Percentiles rank a stretch among this genome's conserved stretches.
These are phyloP conservation scores for Fusarium fujikuroi DNA, from an alignment of 2,329 filamentous ascomycete species.

Conservation along the genomic window DNA sequence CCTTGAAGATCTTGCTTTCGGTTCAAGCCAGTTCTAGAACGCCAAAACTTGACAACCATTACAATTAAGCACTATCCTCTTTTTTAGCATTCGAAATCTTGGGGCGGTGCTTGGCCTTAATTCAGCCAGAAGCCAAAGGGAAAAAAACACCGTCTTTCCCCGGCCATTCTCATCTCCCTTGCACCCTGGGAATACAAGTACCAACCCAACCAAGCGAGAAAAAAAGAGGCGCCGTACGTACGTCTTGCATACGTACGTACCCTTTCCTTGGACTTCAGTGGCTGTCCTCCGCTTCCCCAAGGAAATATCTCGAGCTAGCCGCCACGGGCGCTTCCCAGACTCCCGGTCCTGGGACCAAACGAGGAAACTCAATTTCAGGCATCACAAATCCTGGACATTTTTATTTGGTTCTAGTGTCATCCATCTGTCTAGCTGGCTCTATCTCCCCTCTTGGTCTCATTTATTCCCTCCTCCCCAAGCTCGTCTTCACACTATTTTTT, in stretches of 20 bases:
- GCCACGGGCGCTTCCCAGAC: slow-evolving; percentile 43
- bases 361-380: slow-evolving; percentile 44
- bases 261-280: neutral
- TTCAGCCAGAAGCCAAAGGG: slow-evolving; percentile 21
- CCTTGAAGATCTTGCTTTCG: slow-evolving; percentile 30
- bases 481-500: slow-evolving; percentile 15
- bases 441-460: slow-evolving; percentile 20
- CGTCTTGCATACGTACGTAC: neutral
- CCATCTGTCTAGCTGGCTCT: slow-evolving; percentile 11
- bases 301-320: slow-evolving; percentile 35
- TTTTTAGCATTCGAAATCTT: slow-evolving; percentile 30
- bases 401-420: slow-evolving; percentile 33
- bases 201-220: neutral
- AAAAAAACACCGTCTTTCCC: slow-evolving; percentile 20
- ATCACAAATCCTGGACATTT: slow-evolving; percentile 32
- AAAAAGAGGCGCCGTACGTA: slow-evolving; percentile 20
- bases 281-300: slow-evolving; percentile 39
- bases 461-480: slow-evolving; percentile 19
- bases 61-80: slow-evolving; percentile 22
- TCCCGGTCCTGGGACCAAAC: slow-evolving; percentile 39
- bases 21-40: slow-evolving; percentile 38
- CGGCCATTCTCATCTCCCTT: neutral
- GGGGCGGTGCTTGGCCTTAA: slow-evolving; percentile 7
- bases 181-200: neutral
- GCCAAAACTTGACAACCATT: slow-evolving; percentile 30